Evolutionary conservation across 2,329 filamentous ascomycete species (phyloP).

Genomic region (Fusarium compactum): DNA sequence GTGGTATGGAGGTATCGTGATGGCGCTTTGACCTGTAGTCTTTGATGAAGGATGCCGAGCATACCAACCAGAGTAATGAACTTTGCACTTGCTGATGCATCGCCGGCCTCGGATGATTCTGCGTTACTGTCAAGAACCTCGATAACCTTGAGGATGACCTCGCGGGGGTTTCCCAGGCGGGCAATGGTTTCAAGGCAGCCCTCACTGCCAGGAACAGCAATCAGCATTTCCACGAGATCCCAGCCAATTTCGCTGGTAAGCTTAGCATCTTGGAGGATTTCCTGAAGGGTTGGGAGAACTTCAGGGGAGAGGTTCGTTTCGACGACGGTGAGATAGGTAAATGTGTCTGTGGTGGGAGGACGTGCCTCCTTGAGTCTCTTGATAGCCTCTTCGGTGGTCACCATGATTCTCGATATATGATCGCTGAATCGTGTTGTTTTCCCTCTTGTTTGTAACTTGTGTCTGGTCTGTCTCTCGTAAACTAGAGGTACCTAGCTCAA

Average conservation of each 20-base stretch:
- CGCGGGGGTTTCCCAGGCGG: slow-evolving; percentile 81
- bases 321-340: slow-evolving; percentile 83
- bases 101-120: slow-evolving; percentile 55
- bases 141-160: slow-evolving; percentile 84
- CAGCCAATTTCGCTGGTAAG: slow-evolving; percentile 84
- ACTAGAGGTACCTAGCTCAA: neutral
- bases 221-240: slow-evolving; percentile 82
- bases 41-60: slow-evolving; percentile 77
- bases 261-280: slow-evolving; percentile 74
- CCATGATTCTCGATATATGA: slow-evolving; percentile 42
- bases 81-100: slow-evolving; percentile 57
- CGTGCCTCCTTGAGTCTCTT: slow-evolving; percentile 62
- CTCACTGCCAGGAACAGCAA: slow-evolving; percentile 75
- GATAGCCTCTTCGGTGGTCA: slow-evolving; percentile 56
- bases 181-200: slow-evolving; percentile 80
- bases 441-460: neutral
- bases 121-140: slow-evolving; percentile 72
- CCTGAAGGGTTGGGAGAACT: slow-evolving; percentile 74
- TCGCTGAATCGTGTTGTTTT: neutral
- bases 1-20: slow-evolving; percentile 83
- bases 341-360: slow-evolving; percentile 70
- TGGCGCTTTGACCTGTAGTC: slow-evolving; percentile 81
- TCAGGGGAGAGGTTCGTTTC: slow-evolving; percentile 78
- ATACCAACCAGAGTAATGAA: slow-evolving; percentile 79
- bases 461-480: slow-evolving; percentile 8